A percentile compares a stretch with the other conserved stretches of the same genome.
These are phyloP conservation scores for Raffaelea deltoideospora DNA, from an alignment of 2,329 filamentous ascomycete genomes.

Conservation along the genomic window DNA sequence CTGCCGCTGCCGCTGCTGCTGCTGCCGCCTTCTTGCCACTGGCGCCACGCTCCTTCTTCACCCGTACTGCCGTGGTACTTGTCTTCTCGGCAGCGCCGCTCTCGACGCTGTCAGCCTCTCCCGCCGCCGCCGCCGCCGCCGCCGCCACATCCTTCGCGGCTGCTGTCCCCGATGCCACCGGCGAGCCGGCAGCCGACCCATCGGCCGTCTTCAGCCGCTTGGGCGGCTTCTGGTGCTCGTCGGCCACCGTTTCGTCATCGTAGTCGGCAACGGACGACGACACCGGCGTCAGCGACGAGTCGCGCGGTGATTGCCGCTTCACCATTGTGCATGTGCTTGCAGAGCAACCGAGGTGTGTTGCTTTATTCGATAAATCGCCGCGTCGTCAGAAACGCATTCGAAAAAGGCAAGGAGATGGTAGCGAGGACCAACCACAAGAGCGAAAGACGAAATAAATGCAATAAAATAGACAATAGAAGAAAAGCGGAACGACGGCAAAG, in stretches of 20 bases:
- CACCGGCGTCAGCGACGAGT: conserved; percentile 33
- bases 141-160: background rate
- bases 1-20: too few relatives aligned
- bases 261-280: conserved; percentile 29
- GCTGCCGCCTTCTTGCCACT: too few relatives aligned
- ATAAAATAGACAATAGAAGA: too few relatives aligned
- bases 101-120: background rate
- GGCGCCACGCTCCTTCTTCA: too few relatives aligned
- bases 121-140: background rate
- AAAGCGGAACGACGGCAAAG: too few relatives aligned
- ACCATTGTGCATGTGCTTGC: too few relatives aligned
- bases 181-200: conserved; percentile 29
- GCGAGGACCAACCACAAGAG: too few relatives aligned
- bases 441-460: too few relatives aligned
- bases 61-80: too few relatives aligned
- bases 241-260: conserved; percentile 29
- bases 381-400: background rate
- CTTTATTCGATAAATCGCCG: too few relatives aligned
- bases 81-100: background rate
- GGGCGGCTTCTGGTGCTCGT: conserved; percentile 24
- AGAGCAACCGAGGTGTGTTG: too few relatives aligned
- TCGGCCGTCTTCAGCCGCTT: conserved; percentile 32
- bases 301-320: conserved; percentile 16
- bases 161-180: conserved; percentile 11
- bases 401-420: background rate